Conservation (phyloP, 345 rosid species). For the Fremontodendron californicum region DNA sequence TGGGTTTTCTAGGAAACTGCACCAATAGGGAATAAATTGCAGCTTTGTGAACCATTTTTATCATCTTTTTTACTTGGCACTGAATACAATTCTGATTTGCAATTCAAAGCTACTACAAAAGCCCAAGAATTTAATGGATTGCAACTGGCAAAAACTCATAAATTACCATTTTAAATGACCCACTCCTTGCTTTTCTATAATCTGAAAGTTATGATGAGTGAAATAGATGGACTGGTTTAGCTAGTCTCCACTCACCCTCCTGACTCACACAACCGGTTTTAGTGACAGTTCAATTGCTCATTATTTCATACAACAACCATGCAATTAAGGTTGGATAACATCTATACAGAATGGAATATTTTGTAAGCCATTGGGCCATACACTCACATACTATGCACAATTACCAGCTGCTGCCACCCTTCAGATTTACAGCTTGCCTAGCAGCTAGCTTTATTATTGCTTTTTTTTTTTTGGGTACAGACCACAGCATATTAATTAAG, state of each 20-base stretch:
- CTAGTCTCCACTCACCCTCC: not conserved
- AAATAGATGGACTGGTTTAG: not conserved
- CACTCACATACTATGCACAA: not conserved
- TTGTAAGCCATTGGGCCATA: slow-evolving; percentile 1
- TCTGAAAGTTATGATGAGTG: slow-evolving; percentile 1
- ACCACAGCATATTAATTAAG: not conserved
- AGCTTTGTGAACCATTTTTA: not conserved
- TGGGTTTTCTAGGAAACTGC: not conserved
- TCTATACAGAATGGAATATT: not conserved
- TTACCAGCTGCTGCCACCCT: not conserved
- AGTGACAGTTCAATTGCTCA: slow-evolving; percentile 7
- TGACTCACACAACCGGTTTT: not conserved
- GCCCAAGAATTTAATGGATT: not conserved
- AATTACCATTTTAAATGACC: not conserved
- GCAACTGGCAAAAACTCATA: not conserved
- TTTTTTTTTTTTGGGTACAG: not conserved
- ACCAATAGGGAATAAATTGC: not conserved
- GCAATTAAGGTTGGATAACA: not conserved
- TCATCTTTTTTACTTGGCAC: slow-evolving; percentile 5
- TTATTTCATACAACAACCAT: slow-evolving; percentile 5
- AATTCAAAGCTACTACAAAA: not conserved
- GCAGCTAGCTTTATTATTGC: not conserved
- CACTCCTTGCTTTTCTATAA: not conserved
- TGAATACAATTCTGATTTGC: slow-evolving; percentile 7
- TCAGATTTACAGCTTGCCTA: not conserved